phyloP scores from a whole-genome alignment of 2,329 filamentous ascomycete species.

The Pyricularia sp. region DNA sequence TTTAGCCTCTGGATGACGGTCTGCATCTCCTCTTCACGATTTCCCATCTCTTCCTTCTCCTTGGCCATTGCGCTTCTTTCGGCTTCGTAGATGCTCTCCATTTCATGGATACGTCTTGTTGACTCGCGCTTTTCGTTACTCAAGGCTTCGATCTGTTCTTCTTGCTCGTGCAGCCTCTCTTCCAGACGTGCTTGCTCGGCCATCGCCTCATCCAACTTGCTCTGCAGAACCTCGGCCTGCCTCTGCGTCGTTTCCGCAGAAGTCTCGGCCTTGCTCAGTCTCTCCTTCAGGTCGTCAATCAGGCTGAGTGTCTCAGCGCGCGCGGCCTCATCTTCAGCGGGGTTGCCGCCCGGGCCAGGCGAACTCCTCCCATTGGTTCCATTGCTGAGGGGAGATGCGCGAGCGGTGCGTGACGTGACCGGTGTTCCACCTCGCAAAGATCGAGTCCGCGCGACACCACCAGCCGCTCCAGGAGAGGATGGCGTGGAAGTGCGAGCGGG shows the following conservation, averaged over 20 bases:
- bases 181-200: constrained; percentile 76
- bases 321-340: constrained; percentile 52
- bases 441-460: constrained; percentile 39
- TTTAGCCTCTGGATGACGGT: constrained; percentile 82
- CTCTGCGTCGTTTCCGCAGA: constrained; percentile 69
- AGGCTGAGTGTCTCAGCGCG: constrained; percentile 67
- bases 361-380: constrained; percentile 12
- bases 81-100: constrained; percentile 84
- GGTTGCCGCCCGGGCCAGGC: constrained; percentile 5
- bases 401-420: constrained; percentile 60
- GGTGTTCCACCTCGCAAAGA: constrained; percentile 53
- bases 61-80: constrained; percentile 78
- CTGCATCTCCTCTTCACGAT: constrained; percentile 82
- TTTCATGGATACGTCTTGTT: constrained; percentile 71
- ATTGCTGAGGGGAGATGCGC: constrained; percentile 30
- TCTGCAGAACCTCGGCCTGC: constrained; percentile 73
- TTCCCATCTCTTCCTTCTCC: constrained; percentile 80
- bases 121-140: constrained; percentile 77
- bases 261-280: constrained; percentile 67
- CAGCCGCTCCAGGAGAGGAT: constrained; percentile 26
- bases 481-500: constrained; percentile 34
- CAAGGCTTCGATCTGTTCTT: constrained; percentile 68
- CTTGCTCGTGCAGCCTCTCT: constrained; percentile 74
- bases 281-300: constrained; percentile 73
- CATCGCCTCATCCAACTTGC: constrained; percentile 73